These are phyloP conservation scores for Aspergillus sp. DNA, from an alignment of 2,329 filamentous ascomycete genomes.

Conservation along the genomic window DNA sequence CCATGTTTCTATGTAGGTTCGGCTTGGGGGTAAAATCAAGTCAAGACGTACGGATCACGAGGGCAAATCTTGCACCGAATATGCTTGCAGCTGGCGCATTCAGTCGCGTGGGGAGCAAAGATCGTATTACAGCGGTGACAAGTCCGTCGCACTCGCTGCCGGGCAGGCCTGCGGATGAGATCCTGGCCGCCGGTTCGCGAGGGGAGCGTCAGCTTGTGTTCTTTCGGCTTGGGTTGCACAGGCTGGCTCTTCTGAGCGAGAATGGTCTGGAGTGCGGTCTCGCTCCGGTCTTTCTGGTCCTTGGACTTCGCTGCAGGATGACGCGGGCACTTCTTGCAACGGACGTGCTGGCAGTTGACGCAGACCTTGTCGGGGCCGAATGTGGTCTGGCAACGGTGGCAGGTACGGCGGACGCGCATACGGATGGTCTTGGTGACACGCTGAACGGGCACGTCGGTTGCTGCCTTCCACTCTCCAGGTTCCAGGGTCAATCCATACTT, in stretches of 20 bases:
- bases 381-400: slow-evolving; percentile 74
- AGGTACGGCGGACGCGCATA: slow-evolving; percentile 57
- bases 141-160: slow-evolving; percentile 70
- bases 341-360: slow-evolving; percentile 71
- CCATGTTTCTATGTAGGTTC: neutral
- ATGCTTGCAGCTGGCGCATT: slow-evolving; percentile 70
- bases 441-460: slow-evolving; percentile 34
- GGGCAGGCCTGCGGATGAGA: slow-evolving; percentile 68
- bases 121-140: slow-evolving; percentile 72
- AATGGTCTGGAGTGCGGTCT: slow-evolving; percentile 25
- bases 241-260: slow-evolving; percentile 19
- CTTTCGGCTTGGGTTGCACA: slow-evolving; percentile 48
- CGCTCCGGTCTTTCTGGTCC: slow-evolving; percentile 50
- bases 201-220: slow-evolving; percentile 49
- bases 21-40: neutral
- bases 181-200: slow-evolving; percentile 69
- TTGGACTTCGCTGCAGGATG: slow-evolving; percentile 68
- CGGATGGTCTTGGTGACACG: slow-evolving; percentile 48
- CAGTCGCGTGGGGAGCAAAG: slow-evolving; percentile 60
- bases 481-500: slow-evolving; percentile 49
- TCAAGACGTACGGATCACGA: slow-evolving; percentile 67
- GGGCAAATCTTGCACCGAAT: slow-evolving; percentile 77
- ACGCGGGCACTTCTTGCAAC: slow-evolving; percentile 78
- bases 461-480: slow-evolving; percentile 42
- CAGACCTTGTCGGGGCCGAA: slow-evolving; percentile 76